phyloP scores from a whole-genome alignment of 768 basidiomycete genomes.

The Antrodiella citrinella region DNA sequence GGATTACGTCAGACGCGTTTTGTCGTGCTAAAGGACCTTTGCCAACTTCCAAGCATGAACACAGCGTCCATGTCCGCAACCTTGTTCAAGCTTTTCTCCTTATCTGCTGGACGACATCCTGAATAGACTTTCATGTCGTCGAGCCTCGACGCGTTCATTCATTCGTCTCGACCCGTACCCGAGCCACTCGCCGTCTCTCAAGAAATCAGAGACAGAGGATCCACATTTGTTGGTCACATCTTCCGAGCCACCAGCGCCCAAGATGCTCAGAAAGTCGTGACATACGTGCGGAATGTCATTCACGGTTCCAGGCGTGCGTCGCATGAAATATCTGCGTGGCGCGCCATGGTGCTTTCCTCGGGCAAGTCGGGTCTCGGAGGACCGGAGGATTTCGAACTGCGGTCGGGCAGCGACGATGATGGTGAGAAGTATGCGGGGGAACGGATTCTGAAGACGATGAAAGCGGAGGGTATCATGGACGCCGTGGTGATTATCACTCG shows the following conservation, averaged over 20 bases:
- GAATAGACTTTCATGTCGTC: conserved; percentile 19
- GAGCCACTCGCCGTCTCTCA: conserved; percentile 50
- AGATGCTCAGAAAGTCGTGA: conserved; percentile 41
- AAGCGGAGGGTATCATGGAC: conserved; percentile 61
- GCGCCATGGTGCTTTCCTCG: conserved; percentile 63
- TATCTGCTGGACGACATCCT: too few species aligned
- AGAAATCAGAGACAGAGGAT: conserved; percentile 69
- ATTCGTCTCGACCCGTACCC: conserved; percentile 35
- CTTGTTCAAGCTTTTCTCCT: too few species aligned
- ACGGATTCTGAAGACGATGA: conserved; percentile 59
- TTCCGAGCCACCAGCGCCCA: conserved; percentile 45
- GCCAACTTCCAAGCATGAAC: too few species aligned
- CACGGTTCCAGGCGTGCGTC: conserved; percentile 53
- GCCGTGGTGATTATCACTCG: conserved; percentile 75
- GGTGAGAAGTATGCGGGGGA: conserved; percentile 68
- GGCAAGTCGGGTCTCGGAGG: conserved; percentile 60
- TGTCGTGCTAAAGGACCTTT: too few species aligned
- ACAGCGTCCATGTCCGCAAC: too few species aligned
- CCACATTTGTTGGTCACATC: conserved; percentile 60
- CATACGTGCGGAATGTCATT: conserved; percentile 47
- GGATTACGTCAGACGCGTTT: too few species aligned
- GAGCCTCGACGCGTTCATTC: conserved; percentile 48
- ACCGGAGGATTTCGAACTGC: conserved; percentile 69
- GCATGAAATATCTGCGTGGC: conserved; percentile 74
- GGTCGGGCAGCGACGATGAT: conserved; percentile 61